Percentiles rank a stretch among this genome's conserved stretches.
These are phyloP conservation scores for Zea luxurians DNA, from an alignment of 176 grass and related monocot species.

Conservation along the genomic window DNA sequence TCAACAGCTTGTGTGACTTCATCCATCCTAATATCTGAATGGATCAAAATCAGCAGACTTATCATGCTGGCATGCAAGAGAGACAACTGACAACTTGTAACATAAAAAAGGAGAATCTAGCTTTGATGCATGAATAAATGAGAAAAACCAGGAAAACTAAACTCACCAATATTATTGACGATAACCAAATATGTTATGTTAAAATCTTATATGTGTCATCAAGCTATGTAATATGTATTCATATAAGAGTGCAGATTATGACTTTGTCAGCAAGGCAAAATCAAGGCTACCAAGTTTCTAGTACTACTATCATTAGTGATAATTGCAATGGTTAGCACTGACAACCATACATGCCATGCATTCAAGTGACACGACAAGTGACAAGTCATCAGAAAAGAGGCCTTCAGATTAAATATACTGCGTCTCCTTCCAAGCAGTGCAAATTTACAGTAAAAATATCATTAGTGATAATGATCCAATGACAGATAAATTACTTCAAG, in stretches of 20 bases:
- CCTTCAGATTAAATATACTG: not conserved
- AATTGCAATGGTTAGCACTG: not conserved
- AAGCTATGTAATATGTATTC: too few relatives aligned
- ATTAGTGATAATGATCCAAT: not conserved
- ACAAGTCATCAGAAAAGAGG: not conserved
- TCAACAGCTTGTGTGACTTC: slow-evolving; percentile 73
- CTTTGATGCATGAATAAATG: not conserved
- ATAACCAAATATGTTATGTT: too few relatives aligned
- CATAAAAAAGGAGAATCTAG: not conserved
- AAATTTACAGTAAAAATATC: not conserved
- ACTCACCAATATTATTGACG: too few relatives aligned
- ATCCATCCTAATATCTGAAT: slow-evolving; percentile 56
- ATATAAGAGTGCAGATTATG: too few relatives aligned
- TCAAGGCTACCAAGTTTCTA: not conserved
- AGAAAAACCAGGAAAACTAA: not conserved
- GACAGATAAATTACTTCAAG: not conserved
- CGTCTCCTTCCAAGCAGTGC: not conserved
- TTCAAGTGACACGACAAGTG: not conserved
- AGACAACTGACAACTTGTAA: not conserved
- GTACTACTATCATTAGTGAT: not conserved
- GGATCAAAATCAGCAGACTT: not conserved
- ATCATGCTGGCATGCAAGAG: not conserved
- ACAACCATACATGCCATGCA: not conserved
- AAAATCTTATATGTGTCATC: too few relatives aligned
- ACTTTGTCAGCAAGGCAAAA: not conserved